Percentiles rank a stretch among this genome's conserved stretches.
phyloP scores from a whole-genome alignment of 345 rosid genomes.

The Gynandropsis gynandra region DNA sequence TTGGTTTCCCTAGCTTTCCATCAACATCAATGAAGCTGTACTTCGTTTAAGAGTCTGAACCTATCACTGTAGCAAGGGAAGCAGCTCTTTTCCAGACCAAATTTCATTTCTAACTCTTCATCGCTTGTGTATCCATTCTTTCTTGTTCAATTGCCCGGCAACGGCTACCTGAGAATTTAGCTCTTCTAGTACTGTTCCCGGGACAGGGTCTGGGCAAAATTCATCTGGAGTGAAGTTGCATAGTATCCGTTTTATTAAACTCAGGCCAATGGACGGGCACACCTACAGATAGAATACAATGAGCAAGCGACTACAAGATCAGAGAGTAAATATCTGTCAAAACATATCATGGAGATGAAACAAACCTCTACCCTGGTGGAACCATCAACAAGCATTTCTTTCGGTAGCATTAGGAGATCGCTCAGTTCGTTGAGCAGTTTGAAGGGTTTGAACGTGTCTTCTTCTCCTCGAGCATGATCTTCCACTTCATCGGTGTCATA shows the following conservation, averaged over 20 bases:
- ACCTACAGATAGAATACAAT: constrained; percentile 36
- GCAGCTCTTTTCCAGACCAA: constrained; percentile 9
- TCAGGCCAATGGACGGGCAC: constrained; percentile 71
- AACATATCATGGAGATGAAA: constrained; percentile 5
- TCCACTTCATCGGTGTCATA: constrained; percentile 55
- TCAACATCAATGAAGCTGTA: constrained; percentile 12
- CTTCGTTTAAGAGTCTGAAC: constrained; percentile 27
- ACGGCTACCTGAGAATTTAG: constrained; percentile 72
- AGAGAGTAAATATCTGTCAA: not conserved
- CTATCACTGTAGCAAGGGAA: constrained; percentile 16
- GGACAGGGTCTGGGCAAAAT: constrained; percentile 83
- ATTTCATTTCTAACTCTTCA: constrained; percentile 51
- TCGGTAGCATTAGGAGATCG: constrained; percentile 95
- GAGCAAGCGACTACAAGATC: constrained; percentile 7
- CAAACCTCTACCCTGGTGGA: constrained; percentile 66
- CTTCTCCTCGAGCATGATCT: constrained; percentile 27
- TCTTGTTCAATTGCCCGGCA: constrained; percentile 34
- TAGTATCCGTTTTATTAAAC: constrained; percentile 66
- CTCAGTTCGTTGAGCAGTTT: constrained; percentile 68
- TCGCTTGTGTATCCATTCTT: constrained; percentile 68
- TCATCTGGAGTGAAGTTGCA: constrained; percentile 97
- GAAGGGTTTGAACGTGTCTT: constrained; percentile 42
- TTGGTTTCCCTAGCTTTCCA: too few species aligned
- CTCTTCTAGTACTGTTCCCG: constrained; percentile 82
- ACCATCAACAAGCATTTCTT: constrained; percentile 78